Evolutionary conservation across 208 protist species (phyloP), one percentile per base, ranked within the genome.

Genomic region (Leishmania turanica): DNA sequence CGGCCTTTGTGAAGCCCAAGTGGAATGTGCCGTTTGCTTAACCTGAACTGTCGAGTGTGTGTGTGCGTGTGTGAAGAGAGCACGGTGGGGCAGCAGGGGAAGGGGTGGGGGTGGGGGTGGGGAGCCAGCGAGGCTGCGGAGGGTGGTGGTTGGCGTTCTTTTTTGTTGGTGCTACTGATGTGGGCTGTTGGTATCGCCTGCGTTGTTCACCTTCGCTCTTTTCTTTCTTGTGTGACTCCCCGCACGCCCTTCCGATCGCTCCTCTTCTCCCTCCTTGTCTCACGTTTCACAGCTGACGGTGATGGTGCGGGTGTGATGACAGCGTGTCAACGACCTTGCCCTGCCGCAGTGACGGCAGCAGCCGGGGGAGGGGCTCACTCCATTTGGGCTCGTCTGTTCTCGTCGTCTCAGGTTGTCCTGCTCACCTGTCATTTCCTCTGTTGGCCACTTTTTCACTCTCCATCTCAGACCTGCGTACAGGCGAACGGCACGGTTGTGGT

Each of bases 21-120:
- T 96, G 93, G 93, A 96, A 96, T 69, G 88, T 96, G 75, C 93
- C 93, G 3, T 96, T 96, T 80, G 93, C 88, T 6, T 96, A 91
- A 66, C 0, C 11, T n/a, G 21, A 84, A 45, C 62, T 40, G 53
- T 27, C 31, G 34, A 27, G 47, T 60, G 71, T 53, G 68, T 54
- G 69, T 37, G 37, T 19, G 2, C 37, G 66, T 47, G 2, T 53
- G 65, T 47, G 40, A 24, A 21, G 7, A 37, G 40, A 51, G 3
- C 40, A 54, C 6, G 15, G 47, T 42, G 47, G 47, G 24, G 9
- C 17, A 24, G 15, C 15, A 56, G 72, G 6, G 31, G 51, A 37
- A 11, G 72, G 31, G n/a, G n/a, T n/a, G n/a, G n/a, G 34, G 31
- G 17, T 37, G 15, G 31, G 51, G 31, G 0, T 24, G n/a, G 31